phyloP scores from a whole-genome alignment of 2,329 filamentous ascomycete species.

The Trichoderma simmonsii region DNA sequence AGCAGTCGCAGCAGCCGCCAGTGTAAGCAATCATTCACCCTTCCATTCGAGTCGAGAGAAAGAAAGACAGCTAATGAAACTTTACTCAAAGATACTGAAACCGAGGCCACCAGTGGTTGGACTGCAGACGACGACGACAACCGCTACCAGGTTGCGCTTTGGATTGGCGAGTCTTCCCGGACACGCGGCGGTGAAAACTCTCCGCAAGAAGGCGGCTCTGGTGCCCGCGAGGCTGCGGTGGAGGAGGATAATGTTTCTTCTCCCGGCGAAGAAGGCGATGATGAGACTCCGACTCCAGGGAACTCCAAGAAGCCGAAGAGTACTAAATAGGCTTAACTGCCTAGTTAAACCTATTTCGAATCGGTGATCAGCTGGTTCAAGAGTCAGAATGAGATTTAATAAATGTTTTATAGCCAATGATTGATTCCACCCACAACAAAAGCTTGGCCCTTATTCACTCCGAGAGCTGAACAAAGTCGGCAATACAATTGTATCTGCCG shows the following conservation, averaged over 20 bases:
- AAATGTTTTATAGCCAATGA: not conserved
- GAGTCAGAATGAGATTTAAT: not conserved
- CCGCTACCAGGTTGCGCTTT: not conserved
- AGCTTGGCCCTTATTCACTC: not conserved
- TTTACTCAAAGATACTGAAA: not conserved
- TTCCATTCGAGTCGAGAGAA: not conserved
- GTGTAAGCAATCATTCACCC: not conserved
- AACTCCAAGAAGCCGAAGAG: not conserved
- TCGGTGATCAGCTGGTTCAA: not conserved
- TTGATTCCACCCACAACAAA: not conserved
- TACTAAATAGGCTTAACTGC: not conserved
- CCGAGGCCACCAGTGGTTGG: not conserved
- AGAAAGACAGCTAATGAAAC: not conserved
- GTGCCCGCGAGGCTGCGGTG: not conserved
- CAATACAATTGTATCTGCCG: not conserved
- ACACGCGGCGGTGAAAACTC: not conserved
- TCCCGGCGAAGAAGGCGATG: not conserved
- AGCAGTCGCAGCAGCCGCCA: not conserved
- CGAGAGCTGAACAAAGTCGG: not conserved
- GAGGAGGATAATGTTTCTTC: not conserved
- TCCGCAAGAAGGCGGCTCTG: not conserved
- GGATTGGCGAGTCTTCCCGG: not conserved
- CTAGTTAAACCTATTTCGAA: not conserved
- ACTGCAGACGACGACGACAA: not conserved
- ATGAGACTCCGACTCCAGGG: not conserved